Percentiles rank a stretch among this genome's conserved stretches.
Evolutionary conservation across 1,284 basidiomycete genomes (phyloP).

Genomic region (Ustilago loliicola): DNA sequence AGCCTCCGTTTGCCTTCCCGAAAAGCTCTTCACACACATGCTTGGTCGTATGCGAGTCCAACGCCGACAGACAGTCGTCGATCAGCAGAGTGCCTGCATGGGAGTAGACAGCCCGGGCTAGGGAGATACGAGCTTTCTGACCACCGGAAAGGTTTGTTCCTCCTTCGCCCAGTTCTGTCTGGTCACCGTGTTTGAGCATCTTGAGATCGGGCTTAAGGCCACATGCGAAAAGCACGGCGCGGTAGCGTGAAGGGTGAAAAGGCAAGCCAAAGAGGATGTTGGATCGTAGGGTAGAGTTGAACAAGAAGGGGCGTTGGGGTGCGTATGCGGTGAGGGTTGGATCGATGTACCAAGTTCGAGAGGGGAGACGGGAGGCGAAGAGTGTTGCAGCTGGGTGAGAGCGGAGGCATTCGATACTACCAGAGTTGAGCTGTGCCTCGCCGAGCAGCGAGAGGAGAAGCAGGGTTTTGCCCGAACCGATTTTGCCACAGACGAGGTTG

Average conservation of each 20-base stretch:
- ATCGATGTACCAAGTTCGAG: conserved; percentile 30
- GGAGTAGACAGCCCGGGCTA: conserved; percentile 80
- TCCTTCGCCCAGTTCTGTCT: conserved; percentile 77
- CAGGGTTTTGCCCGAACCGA: conserved; percentile 67
- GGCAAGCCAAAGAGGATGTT: conserved; percentile 72
- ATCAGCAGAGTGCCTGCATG: conserved; percentile 78
- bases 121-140: conserved; percentile 78
- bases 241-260: conserved; percentile 73
- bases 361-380: conserved; percentile 10
- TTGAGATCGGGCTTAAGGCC: conserved; percentile 75
- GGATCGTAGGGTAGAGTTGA: conserved; percentile 80
- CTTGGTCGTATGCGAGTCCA: conserved; percentile 60
- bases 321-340: conserved; percentile 77
- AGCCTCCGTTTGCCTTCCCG: conserved; percentile 47
- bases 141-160: conserved; percentile 74
- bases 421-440: conserved; percentile 54
- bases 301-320: conserved; percentile 88
- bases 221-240: conserved; percentile 57
- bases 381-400: conserved; percentile 32
- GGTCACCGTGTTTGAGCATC: conserved; percentile 79
- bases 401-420: conserved; percentile 56
- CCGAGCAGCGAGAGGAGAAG: conserved; percentile 63
- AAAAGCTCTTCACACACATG: conserved; percentile 68
- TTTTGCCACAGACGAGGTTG: conserved; percentile 60
- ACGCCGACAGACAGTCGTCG: conserved; percentile 81